phyloP scores from a whole-genome alignment of 2,329 filamentous ascomycete species.

The Aspergillus calidoustus region DNA sequence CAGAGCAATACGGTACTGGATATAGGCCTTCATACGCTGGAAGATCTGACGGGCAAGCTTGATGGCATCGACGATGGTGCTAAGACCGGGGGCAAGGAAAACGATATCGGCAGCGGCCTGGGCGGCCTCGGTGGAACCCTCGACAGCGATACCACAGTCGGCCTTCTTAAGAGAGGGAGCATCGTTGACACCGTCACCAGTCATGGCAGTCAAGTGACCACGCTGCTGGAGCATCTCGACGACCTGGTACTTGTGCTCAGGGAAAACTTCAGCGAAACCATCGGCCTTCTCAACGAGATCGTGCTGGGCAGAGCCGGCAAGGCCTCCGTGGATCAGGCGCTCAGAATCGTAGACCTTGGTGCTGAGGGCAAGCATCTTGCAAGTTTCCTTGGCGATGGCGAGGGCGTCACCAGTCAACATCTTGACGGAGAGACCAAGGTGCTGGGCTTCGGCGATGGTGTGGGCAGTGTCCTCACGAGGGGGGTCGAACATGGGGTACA shows the following conservation, averaged over 20 bases:
- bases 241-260: constrained; percentile 77
- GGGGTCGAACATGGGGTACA: constrained; percentile 81
- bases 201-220: constrained; percentile 75
- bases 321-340: constrained; percentile 75
- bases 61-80: constrained; percentile 73
- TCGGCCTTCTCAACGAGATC: constrained; percentile 77
- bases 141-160: constrained; percentile 74
- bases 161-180: constrained; percentile 75
- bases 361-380: constrained; percentile 78
- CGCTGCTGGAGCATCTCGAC: constrained; percentile 76
- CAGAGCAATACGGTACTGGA: constrained; percentile 76
- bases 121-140: constrained; percentile 72
- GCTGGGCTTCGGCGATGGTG: constrained; percentile 76
- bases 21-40: constrained; percentile 78
- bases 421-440: constrained; percentile 77
- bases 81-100: constrained; percentile 73
- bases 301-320: constrained; percentile 73
- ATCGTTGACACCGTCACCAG: constrained; percentile 77
- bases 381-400: constrained; percentile 79
- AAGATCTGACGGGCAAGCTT: constrained; percentile 76
- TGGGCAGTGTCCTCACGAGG: constrained; percentile 78
- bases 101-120: constrained; percentile 76
- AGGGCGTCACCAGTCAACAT: constrained; percentile 83
- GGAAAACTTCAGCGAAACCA: constrained; percentile 75
- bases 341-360: constrained; percentile 83